Percentiles rank a stretch among this genome's conserved stretches.
phyloP scores from a whole-genome alignment of 176 grass and related monocot species.

The Puya raimondii region DNA sequence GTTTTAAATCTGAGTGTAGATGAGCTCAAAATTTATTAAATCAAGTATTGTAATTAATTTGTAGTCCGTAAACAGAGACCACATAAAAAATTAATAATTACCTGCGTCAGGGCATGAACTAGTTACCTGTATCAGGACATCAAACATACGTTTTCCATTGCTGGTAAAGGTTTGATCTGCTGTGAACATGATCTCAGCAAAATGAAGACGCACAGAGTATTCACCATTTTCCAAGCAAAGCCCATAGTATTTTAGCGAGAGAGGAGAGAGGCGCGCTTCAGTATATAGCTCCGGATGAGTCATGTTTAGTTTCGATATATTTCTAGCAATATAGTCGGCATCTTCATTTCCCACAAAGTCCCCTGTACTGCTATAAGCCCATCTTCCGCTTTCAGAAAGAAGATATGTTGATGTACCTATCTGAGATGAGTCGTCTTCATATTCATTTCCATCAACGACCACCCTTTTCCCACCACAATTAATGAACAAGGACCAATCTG shows the following conservation, averaged over 20 bases:
- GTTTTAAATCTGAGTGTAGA: too few relatives aligned
- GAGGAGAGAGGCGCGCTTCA: slow-evolving; percentile 65
- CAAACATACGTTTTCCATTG: slow-evolving; percentile 65
- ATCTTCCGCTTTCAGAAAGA: slow-evolving; percentile 32
- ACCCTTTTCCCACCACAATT: slow-evolving; percentile 70
- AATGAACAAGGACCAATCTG: slow-evolving; percentile 74
- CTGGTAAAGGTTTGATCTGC: slow-evolving; percentile 63
- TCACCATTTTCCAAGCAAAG: slow-evolving; percentile 71
- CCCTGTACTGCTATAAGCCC: slow-evolving; percentile 88
- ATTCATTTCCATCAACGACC: slow-evolving; percentile 30
- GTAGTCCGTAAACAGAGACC: too few relatives aligned
- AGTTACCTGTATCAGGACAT: slow-evolving; percentile 83
- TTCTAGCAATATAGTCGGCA: slow-evolving; percentile 58
- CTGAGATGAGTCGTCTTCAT: slow-evolving; percentile 55
- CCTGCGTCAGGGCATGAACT: neutral
- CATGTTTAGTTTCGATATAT: slow-evolving; percentile 37
- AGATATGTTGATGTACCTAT: slow-evolving; percentile 58
- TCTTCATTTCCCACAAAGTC: slow-evolving; percentile 61
- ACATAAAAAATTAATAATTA: too few relatives aligned
- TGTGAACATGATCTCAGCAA: slow-evolving; percentile 84
- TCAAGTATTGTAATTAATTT: too few relatives aligned
- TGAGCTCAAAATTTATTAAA: too few relatives aligned
- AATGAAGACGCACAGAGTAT: slow-evolving; percentile 61
- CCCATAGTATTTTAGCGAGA: slow-evolving; percentile 82
- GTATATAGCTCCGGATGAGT: slow-evolving; percentile 55